These are phyloP conservation scores for Harringtonia lauricola DNA, from an alignment of 2,329 filamentous ascomycete species.

Conservation along the genomic window DNA sequence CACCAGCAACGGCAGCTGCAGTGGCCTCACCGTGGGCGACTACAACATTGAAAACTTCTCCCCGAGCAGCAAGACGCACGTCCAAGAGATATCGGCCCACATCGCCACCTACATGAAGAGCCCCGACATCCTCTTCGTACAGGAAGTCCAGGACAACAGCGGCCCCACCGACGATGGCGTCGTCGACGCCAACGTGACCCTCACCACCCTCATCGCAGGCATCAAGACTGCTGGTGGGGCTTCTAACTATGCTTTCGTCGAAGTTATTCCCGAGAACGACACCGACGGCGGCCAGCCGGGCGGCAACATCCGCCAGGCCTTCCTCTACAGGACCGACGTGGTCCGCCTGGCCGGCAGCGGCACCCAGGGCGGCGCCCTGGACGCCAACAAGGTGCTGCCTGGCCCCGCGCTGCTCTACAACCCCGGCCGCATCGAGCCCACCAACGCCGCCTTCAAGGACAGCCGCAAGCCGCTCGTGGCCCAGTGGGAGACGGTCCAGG, in stretches of 20 bases:
- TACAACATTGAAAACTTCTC: slow-evolving; percentile 64
- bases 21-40: slow-evolving; percentile 49
- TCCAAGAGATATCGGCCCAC: slow-evolving; percentile 49
- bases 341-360: slow-evolving; percentile 49
- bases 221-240: slow-evolving; percentile 37
- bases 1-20: slow-evolving; percentile 42
- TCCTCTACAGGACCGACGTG: slow-evolving; percentile 53
- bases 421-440: slow-evolving; percentile 56
- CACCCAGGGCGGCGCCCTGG: slow-evolving; percentile 41
- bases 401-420: slow-evolving; percentile 53
- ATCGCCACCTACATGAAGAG: slow-evolving; percentile 52
- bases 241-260: slow-evolving; percentile 46
- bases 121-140: slow-evolving; percentile 56
- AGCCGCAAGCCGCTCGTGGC: slow-evolving; percentile 59
- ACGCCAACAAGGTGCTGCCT: slow-evolving; percentile 45
- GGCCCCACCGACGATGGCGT: slow-evolving; percentile 50
- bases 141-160: slow-evolving; percentile 60
- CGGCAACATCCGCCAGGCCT: slow-evolving; percentile 61
- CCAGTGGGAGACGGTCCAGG: slow-evolving; percentile 47
- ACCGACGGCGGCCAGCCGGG: slow-evolving; percentile 56
- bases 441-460: slow-evolving; percentile 44
- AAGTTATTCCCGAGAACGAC: slow-evolving; percentile 48
- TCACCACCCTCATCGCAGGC: slow-evolving; percentile 40
- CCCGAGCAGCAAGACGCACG: slow-evolving; percentile 37
- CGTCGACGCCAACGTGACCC: slow-evolving; percentile 44